A percentile compares a stretch with the other conserved stretches of the same genome.
Conservation (phyloP, 805 yeast species). For the Suhomyces kilbournensis region DNA sequence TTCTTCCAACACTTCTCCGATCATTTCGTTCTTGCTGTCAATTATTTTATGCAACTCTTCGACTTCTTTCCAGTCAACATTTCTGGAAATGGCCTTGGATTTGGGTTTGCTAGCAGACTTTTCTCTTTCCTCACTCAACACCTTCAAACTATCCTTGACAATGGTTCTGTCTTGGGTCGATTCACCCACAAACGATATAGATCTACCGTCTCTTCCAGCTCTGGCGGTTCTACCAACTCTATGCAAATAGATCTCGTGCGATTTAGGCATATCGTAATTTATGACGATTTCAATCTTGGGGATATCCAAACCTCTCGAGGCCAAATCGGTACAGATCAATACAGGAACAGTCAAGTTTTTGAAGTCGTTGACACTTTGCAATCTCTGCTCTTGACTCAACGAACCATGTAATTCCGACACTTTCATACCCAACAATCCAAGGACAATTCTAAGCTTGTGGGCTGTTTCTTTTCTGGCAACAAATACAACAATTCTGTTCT, state of each 20-base stretch:
- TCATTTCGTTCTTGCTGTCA: constrained; percentile 53
- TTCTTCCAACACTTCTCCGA: constrained; percentile 79
- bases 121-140: constrained; percentile 40
- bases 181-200: constrained; percentile 94
- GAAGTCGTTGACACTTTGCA: constrained; percentile 77
- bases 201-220: constrained; percentile 95
- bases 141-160: constrained; percentile 85
- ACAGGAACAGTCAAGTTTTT: constrained; percentile 81
- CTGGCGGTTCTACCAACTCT: constrained; percentile 99
- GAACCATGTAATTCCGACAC: constrained; percentile 84
- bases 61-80: constrained; percentile 85
- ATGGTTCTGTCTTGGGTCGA: constrained; percentile 79
- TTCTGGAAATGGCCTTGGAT: constrained; percentile 78
- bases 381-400: constrained; percentile 88
- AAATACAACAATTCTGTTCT: constrained; percentile 79
- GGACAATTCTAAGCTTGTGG: constrained; percentile 72
- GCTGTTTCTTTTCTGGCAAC: constrained; percentile 91
- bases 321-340: constrained; percentile 93
- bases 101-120: constrained; percentile 18
- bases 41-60: constrained; percentile 64
- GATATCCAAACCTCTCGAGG: constrained; percentile 98
- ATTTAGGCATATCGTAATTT: constrained; percentile 94
- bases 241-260: constrained; percentile 87
- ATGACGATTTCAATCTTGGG: constrained; percentile 95
- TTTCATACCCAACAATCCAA: constrained; percentile 72